phyloP scores from a whole-genome alignment of 73 alveolate genomes.

The Paramecium biaurelia region DNA sequence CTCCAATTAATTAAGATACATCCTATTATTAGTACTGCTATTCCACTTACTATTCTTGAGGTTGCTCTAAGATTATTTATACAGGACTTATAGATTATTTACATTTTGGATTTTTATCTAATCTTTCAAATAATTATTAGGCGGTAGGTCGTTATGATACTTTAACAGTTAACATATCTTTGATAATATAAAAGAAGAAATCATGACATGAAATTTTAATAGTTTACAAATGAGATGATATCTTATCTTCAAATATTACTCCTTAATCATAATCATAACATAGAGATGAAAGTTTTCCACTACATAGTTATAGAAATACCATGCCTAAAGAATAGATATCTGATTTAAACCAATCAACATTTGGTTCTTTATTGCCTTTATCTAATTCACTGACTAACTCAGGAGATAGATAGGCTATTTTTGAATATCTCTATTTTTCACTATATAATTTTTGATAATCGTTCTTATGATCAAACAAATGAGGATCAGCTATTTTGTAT shows the following conservation, averaged over 20 bases:
- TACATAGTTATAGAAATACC: conserved; percentile 44
- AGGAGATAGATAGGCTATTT: conserved; percentile 54
- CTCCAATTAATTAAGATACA: background rate
- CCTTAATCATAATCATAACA: conserved; percentile 60
- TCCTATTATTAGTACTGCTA: background rate
- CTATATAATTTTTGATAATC: conserved; percentile 26
- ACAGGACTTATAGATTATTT: background rate
- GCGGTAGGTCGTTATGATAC: conserved; percentile 41
- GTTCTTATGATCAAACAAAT: conserved; percentile 25
- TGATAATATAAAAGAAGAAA: conserved; percentile 34
- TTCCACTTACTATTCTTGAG: background rate
- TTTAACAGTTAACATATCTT: conserved; percentile 55
- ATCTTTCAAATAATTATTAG: background rate
- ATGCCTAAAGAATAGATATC: conserved; percentile 58
- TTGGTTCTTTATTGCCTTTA: conserved; percentile 45
- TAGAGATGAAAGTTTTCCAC: background rate
- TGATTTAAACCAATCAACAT: conserved; percentile 34
- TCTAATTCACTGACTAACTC: conserved; percentile 55
- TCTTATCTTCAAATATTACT: conserved; percentile 55
- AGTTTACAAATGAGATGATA: background rate
- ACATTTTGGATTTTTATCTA: conserved; percentile 39
- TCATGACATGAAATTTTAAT: conserved; percentile 51
- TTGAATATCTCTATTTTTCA: conserved; percentile 15
- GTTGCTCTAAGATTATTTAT: background rate
- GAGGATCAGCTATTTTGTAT: conserved; percentile 63